Percentiles rank a stretch among this genome's conserved stretches.
Conservation (phyloP, 176 grass and related monocot genomes). For the Urochloa ruziziensis region DNA sequence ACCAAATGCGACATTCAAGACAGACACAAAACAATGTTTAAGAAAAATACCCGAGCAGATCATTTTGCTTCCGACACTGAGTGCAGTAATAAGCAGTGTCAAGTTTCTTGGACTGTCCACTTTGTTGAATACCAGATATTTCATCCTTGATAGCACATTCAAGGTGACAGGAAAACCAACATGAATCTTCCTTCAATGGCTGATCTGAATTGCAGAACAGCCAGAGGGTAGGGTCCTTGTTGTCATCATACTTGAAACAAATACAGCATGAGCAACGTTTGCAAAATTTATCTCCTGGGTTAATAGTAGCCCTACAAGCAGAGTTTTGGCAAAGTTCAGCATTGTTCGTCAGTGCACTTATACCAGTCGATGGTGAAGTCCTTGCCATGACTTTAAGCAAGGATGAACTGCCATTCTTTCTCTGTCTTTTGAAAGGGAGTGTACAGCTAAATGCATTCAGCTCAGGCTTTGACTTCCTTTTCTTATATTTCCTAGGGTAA, state of each 20-base stretch:
- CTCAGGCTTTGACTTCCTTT: no score
- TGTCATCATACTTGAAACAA: conserved; percentile 60
- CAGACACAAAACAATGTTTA: background rate
- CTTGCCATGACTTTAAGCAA: conserved; percentile 20
- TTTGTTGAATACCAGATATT: conserved; percentile 47
- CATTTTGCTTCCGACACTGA: conserved; percentile 50
- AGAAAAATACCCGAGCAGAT: conserved; percentile 51
- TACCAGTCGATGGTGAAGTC: conserved; percentile 23
- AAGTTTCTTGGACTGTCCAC: conserved; percentile 43
- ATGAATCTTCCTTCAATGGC: conserved; percentile 35
- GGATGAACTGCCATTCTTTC: conserved; percentile 34
- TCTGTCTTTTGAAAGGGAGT: conserved; percentile 50
- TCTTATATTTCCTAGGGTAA: background rate
- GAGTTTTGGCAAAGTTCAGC: conserved; percentile 53
- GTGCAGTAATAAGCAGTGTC: conserved; percentile 57
- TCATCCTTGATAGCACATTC: conserved; percentile 54
- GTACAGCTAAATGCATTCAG: no score
- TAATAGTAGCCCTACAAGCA: conserved; percentile 57
- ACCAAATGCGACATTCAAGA: conserved; percentile 5
- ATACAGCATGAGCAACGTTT: conserved; percentile 62
- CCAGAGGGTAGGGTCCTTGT: conserved; percentile 71
- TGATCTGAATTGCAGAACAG: conserved; percentile 52
- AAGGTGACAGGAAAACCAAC: conserved; percentile 56
- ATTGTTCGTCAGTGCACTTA: conserved; percentile 19
- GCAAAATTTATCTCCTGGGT: conserved; percentile 46